phyloP scores from a whole-genome alignment of 1,284 basidiomycete species.

The Ceratobasidium sp. region DNA sequence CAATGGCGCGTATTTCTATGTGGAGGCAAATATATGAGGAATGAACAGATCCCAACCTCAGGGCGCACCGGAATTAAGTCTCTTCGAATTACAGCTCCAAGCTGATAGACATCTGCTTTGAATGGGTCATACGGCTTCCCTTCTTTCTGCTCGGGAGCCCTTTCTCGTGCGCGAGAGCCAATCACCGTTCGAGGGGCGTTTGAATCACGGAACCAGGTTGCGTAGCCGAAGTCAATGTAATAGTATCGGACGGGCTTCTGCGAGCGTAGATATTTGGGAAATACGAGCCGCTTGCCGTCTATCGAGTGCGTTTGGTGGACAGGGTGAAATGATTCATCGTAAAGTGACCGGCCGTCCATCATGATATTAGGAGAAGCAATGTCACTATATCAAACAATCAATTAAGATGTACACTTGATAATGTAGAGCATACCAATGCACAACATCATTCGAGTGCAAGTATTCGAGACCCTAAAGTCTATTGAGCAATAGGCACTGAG shows the following conservation, averaged over 20 bases:
- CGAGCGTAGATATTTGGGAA: not conserved
- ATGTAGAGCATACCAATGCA: conserved; percentile 12
- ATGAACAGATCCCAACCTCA: no score
- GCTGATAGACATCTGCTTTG: conserved; percentile 10
- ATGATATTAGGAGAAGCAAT: conserved; percentile 4
- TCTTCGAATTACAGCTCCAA: not conserved
- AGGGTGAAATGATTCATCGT: conserved; percentile 15
- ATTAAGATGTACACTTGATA: not conserved
- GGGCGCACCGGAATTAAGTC: conserved; percentile 26
- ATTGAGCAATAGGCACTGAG: not conserved
- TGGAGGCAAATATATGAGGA: no score
- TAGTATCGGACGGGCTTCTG: conserved; percentile 5
- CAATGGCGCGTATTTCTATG: conserved; percentile 7
- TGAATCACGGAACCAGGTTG: conserved; percentile 9
- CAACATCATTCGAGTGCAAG: conserved; percentile 5
- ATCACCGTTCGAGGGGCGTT: not conserved
- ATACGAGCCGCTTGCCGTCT: not conserved
- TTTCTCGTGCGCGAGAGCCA: not conserved
- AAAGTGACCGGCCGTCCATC: conserved; percentile 5
- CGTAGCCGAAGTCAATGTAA: conserved; percentile 9
- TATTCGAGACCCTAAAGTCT: conserved; percentile 3
- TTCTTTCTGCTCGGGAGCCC: conserved; percentile 8
- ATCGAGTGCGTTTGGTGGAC: not conserved
- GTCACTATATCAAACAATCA: conserved; percentile 10
- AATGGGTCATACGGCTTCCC: conserved; percentile 9